Evolutionary conservation across 1,284 basidiomycete genomes (phyloP), one percentile per base, ranked within the genome.

Genomic region (Sanghuangporus baumii): DNA sequence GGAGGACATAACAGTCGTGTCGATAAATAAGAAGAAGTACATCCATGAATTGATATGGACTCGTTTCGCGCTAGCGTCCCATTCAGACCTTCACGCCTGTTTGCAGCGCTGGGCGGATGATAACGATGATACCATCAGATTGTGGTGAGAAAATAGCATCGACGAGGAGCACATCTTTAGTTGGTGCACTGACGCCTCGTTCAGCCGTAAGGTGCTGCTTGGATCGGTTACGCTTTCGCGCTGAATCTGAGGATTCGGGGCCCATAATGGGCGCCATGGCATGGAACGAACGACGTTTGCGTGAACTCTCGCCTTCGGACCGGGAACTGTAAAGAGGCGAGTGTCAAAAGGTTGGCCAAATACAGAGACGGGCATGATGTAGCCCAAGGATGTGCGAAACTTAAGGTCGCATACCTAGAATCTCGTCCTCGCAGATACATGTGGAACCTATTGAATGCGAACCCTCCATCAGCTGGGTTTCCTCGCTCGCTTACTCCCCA

Each of bases 401-500:
- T n/a, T 51, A 55, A 50, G 43, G 43, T 31, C 38, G 69, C 69
- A 69, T 65, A 83, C 87, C 78, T 78, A 0, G 84, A 85, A 69
- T 88, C 84, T 66, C 89, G 74, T 0, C 86, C 87, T 57, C 77
- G 75, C 1, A 79, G 74, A 62, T 79, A 71, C 2, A 89, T 69
- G 38, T 71, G 74, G 68, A 91, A 91, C 68, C 81, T 82, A 11
- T 88, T 87, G 73, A 87, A 91, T 12, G 88, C 89, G 70, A 91
- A 91, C 0, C 89, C 89, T 34, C 89, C 89, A 67, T 90, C 88
- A 69, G 85, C 87, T n/a, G 89, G 89, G 71, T 88, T 85, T 0
- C 89, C 89, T 6, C 83, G 80, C 71, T 90, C 89, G 66, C 89
- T 90, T 54, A 91, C 88, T n/a, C 88, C 89, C 86, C 88, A 91